Evolutionary conservation across 2,329 filamentous ascomycete genomes (phyloP), one percentile per base, ranked within the genome.

Genomic region (Ophiostoma triangulosporum): DNA sequence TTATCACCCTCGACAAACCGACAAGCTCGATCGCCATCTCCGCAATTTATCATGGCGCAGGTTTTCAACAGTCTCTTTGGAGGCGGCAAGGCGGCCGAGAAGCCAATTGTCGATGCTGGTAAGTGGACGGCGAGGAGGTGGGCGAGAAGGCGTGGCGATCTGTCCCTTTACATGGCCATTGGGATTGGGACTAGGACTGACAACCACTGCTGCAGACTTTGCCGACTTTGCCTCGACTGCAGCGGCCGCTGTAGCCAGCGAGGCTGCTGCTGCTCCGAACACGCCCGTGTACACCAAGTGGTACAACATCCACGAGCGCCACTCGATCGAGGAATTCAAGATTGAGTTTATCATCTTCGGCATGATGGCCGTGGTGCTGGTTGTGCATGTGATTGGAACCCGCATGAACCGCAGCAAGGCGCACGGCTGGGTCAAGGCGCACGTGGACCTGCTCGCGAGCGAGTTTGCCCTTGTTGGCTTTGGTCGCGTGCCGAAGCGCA

Each of bases 241-340:
- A 14, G 40, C 52, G 4, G 51, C 50, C 26, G 27, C 49, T 67
- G 69, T 55, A 69, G 73, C 56, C 69, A 74, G 58, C 56, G 69
- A 67, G 33, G 67, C 69, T 49, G 61, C 64, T 31, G 74, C 76
- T 56, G 73, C 71, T 45, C 67, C 70, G 48, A 73, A 75, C 45
- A 69, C 66, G 43, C 71, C 74, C 26, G 86, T 87, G 14, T 96
- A 85, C 69, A 95, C 89, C 51, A 88, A 88, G 74, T 98, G 93
- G 93, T 98, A 97, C 73, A 88, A 89, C 54, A 75, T 97, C 57
- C 93, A 95, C 77, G 90, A 97, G 77, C 88, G 93, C 64, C 83
- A 90, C 63, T 82, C 82, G 26, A 72, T 84, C 56, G 77, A 76
- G 64, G 93, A 98, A 68, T 98, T 98, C 76, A 82, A 82, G 70